Conservation (phyloP, 2,329 filamentous ascomycete species). For the Dendrostoma leiphaemia region DNA sequence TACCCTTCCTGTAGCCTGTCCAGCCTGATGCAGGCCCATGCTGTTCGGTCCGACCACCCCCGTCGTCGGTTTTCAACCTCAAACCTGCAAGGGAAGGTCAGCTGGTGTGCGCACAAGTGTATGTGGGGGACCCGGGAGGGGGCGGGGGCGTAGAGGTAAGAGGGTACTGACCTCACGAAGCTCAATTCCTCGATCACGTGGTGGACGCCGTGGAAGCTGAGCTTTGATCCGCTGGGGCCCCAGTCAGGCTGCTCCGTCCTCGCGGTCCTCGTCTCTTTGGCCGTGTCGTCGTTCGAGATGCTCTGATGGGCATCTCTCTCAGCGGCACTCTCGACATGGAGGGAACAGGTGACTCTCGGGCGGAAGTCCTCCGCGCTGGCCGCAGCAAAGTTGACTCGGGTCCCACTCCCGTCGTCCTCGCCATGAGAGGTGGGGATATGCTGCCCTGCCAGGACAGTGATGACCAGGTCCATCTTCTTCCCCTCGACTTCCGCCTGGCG, state of each 20-base stretch:
- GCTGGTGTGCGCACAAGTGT: neutral
- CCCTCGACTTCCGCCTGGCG: conserved; percentile 44
- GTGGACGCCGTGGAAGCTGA: conserved; percentile 57
- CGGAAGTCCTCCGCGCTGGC: conserved; percentile 56
- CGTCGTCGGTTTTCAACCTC: conserved; percentile 49
- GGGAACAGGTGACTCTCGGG: conserved; percentile 73
- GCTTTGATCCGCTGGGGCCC: conserved; percentile 41
- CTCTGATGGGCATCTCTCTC: conserved; percentile 31
- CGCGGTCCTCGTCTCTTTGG: conserved; percentile 47
- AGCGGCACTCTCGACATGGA: conserved; percentile 69
- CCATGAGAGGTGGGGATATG: conserved; percentile 54
- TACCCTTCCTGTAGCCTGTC: conserved; percentile 55
- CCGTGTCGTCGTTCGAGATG: conserved; percentile 24
- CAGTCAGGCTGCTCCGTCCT: conserved; percentile 65
- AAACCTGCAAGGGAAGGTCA: conserved; percentile 38
- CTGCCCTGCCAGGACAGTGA: conserved; percentile 76
- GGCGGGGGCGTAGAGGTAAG: neutral
- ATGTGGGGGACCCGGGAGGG: too few species aligned
- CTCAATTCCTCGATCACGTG: conserved; percentile 67
- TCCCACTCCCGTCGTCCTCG: conserved; percentile 27
- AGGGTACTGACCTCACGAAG: conserved; percentile 60
- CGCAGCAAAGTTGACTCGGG: conserved; percentile 32
- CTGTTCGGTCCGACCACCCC: conserved; percentile 38
- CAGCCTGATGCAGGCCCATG: conserved; percentile 59
- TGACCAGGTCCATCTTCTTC: conserved; percentile 62